Percentiles rank a stretch among this genome's conserved stretches.
Conservation (phyloP, 78 protist species). For the Mantamonas sphyraenae region DNA sequence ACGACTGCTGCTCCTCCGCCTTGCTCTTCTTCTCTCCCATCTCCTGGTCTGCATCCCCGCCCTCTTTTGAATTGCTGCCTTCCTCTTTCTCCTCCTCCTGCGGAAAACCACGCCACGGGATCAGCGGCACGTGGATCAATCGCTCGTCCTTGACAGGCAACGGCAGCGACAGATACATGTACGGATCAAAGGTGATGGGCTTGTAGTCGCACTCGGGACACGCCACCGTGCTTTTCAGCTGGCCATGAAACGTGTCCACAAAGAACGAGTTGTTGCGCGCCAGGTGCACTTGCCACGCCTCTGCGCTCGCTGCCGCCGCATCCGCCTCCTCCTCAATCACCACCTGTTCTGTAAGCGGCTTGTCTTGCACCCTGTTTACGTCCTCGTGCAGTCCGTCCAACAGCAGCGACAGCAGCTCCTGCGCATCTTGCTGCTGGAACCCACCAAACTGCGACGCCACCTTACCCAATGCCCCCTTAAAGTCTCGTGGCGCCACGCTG, state of each 20-base stretch:
- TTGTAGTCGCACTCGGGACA: conserved; percentile 37
- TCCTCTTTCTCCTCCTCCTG: too few species aligned
- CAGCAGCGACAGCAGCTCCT: conserved; percentile 62
- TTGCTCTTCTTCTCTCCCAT: too few species aligned
- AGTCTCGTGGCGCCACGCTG: conserved; percentile 33
- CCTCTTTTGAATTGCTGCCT: too few species aligned
- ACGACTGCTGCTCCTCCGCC: too few species aligned
- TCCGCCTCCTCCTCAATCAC: conserved; percentile 47
- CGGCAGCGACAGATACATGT: conserved; percentile 70
- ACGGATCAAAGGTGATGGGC: conserved; percentile 64
- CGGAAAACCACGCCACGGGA: too few species aligned
- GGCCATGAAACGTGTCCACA: conserved; percentile 72
- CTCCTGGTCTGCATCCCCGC: too few species aligned
- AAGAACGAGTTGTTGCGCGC: conserved; percentile 68
- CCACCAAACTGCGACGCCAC: conserved; percentile 52
- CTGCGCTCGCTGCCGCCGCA: conserved; percentile 30
- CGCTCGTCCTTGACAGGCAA: too few species aligned
- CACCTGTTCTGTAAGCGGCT: conserved; percentile 44
- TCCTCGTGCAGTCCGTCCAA: conserved; percentile 88
- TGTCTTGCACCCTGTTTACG: conserved; percentile 47
- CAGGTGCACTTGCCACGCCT: conserved; percentile 61
- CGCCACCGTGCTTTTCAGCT: conserved; percentile 40
- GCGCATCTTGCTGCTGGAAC: conserved; percentile 75
- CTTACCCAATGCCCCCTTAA: conserved; percentile 23
- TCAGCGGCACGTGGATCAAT: too few species aligned